Evolutionary conservation across 768 basidiomycete species (phyloP), one percentile per base, ranked within the genome.

Genomic region (Leccinellum rugosiceps): DNA sequence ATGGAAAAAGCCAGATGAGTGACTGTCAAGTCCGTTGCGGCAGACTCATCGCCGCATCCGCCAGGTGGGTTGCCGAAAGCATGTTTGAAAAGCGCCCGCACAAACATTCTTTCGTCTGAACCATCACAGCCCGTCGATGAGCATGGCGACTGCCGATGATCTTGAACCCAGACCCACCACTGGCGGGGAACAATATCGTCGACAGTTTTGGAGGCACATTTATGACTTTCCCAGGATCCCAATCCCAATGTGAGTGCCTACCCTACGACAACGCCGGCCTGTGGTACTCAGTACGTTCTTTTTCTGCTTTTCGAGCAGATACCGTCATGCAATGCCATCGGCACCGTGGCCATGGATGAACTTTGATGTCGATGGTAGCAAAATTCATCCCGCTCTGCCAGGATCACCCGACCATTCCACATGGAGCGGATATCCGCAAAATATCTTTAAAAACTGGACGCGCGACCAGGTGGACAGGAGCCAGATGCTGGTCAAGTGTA

Each of bases 371-470:
- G 69, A 66, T 57, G 25, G 26, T 9, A 21, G 53, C 41, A 46
- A 56, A 14, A 51, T 51, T 15, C 35, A n/a, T 11, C 26, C 34
- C 1, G 5, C 31, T 23, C 32, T 46, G 38, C 28, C 19, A 3
- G 50, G 30, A 14, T 25, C 31, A 4, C 13, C 21, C 5, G 44
- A 31, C 6, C 15, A 35, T 15, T 19, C 34, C 10, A 30, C 43
- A 28, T 79, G 78, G 77, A n/a, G 55, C 6, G 59, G 61, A 52
- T 85, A 84, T 60, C 82, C 84, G 0, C 78, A 81, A 59, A 74
- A 73, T 3, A 65, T 78, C 1, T 85, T 80, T 62, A 74, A 74
- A 9, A 85, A 83, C 60, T 84, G 84, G 84, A 82, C 79, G 0
- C 62, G 53, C 6, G 67, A 65, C 6, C 82, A 83, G 56, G 72